A percentile compares a stretch with the other conserved stretches of the same genome.
Evolutionary conservation across 495 filamentous ascomycete species (phyloP).

Genomic region (Astrothelium subdiscretum): DNA sequence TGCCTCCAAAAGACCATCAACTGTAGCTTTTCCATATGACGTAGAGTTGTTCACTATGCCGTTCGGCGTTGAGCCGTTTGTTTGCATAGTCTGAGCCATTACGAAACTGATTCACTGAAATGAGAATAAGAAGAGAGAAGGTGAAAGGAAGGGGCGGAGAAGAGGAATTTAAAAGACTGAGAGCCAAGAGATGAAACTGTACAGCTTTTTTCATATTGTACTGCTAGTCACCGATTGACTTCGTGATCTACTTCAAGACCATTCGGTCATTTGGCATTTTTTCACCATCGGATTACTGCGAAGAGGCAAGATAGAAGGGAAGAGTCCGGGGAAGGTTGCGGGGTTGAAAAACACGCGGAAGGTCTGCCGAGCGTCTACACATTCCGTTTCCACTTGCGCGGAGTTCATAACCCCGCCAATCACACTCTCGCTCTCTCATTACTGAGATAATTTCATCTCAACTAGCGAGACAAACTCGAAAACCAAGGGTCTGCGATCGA

Average conservation of each 20-base stretch:
- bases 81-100: not conserved
- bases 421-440: too few species aligned
- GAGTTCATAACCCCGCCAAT: too few species aligned
- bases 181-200: not conserved
- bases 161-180: not conserved
- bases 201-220: not conserved
- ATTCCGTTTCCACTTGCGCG: not conserved
- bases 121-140: not conserved
- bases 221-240: not conserved
- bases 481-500: too few species aligned
- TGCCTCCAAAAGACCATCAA: not conserved
- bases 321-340: not conserved
- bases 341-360: not conserved
- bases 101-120: not conserved
- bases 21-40: not conserved
- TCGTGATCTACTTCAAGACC: not conserved
- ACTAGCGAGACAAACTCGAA: too few species aligned
- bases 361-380: not conserved
- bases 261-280: not conserved
- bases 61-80: not conserved
- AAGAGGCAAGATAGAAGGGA: not conserved
- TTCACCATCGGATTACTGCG: not conserved
- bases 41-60: not conserved
- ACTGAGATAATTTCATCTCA: too few species aligned
- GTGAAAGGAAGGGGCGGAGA: not conserved